These are phyloP conservation scores for Fraxinus platypoda DNA, from an alignment of 305 asterid species.

Conservation along the genomic window DNA sequence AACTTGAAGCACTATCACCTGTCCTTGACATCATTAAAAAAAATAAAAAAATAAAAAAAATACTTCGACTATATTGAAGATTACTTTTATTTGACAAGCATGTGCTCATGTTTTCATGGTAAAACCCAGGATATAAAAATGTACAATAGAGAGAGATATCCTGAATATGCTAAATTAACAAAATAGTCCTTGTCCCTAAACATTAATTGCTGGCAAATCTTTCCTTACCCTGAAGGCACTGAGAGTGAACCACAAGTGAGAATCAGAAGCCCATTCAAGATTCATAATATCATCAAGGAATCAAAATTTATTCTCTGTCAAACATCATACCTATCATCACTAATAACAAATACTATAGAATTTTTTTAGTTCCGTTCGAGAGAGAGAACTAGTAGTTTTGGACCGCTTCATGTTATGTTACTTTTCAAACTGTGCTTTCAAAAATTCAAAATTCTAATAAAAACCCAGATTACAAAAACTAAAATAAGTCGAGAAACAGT, in stretches of 20 bases:
- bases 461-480: not conserved
- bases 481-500: not conserved
- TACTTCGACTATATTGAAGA: no score
- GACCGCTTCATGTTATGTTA: not conserved
- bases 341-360: not conserved
- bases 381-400: not conserved
- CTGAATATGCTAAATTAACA: not conserved
- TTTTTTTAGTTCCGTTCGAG: not conserved
- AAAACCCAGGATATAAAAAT: not conserved
- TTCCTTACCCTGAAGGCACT: not conserved
- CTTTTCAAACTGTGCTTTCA: not conserved
- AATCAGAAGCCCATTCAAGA: not conserved
- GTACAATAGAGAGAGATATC: not conserved
- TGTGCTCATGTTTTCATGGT: not conserved
- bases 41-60: no score
- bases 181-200: not conserved
- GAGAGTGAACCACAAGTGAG: not conserved
- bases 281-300: not conserved
- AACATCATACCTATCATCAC: not conserved
- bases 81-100: no score
- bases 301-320: not conserved
- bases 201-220: not conserved
- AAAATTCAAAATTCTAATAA: not conserved
- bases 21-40: not conserved
- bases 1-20: not conserved